A percentile compares a stretch with the other conserved stretches of the same genome.
Conservation (phyloP, 805 yeast genomes). For the Candida bentonensis region DNA sequence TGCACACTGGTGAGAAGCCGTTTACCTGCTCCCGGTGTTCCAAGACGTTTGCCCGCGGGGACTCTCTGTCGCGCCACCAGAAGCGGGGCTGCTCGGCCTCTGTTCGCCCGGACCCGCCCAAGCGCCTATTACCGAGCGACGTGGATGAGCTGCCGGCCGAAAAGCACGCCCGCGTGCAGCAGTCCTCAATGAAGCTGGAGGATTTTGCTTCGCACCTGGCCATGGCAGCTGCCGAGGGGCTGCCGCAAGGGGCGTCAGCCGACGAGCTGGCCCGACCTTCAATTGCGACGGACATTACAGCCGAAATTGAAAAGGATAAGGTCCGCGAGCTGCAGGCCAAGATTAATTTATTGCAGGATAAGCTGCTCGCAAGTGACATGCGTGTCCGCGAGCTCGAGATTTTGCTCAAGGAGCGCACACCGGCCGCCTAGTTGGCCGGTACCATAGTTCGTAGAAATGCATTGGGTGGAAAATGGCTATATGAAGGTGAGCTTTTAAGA, state of each 20-base stretch:
- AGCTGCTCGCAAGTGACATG: constrained; percentile 1
- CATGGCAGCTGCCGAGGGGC: neutral
- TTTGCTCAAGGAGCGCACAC: neutral
- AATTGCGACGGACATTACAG: neutral
- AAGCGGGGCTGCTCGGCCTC: constrained; percentile 20
- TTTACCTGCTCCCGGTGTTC: constrained; percentile 46
- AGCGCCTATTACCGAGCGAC: neutral
- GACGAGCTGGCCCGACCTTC: neutral
- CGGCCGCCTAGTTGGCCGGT: neutral
- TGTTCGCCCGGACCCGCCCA: neutral
- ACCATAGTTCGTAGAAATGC: neutral
- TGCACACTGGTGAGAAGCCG: constrained; percentile 68
- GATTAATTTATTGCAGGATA: neutral
- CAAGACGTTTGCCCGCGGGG: constrained; percentile 57
- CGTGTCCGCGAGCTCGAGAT: neutral
- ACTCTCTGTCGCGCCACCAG: constrained; percentile 58
- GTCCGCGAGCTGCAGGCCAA: constrained; percentile 1
- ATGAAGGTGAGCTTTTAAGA: too few species aligned
- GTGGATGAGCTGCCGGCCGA: neutral
- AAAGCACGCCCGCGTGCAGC: neutral
- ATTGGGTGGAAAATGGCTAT: neutral
- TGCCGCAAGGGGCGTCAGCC: neutral
- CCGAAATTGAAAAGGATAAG: constrained; percentile 1
- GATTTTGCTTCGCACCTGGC: neutral
- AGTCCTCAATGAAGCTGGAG: neutral